Evolutionary conservation across 768 basidiomycete genomes (phyloP), one percentile per base, ranked within the genome.

Genomic region (Termitomyces sp.): DNA sequence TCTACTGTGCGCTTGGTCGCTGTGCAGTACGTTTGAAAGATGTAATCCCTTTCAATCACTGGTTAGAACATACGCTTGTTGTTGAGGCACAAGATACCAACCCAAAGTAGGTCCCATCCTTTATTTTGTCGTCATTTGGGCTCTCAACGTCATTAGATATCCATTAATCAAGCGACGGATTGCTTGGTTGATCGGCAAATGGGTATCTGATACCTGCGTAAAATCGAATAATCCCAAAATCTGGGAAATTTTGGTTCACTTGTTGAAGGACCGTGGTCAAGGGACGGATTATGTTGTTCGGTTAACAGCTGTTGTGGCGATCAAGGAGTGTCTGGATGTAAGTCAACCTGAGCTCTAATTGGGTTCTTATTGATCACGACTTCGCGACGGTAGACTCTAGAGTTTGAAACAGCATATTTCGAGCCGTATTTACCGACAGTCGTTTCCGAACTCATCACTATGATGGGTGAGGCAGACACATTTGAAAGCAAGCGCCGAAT

Each of bases 141-240:
- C 56, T 59, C 51, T 52, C 54, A 43, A 35, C 33, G 40, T 41
- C 10, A 30, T 56, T 43, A 96, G 94, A 57, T 93, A 89, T 67
- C 89, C 91, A 0, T 90, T 98, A 54, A 83, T 98, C 60, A 96
- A 98, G 70, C 84, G 94, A n/a, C 83, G 95, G 33, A 89, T 98
- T 62, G 94, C 95, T 1, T 97, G 94, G 94, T 75, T 98, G 4
- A 81, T 98, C 47, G 94, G 95, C 26, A 89, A 87, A 77, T 94
- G 92, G 90, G 79, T 93, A 35, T 76, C 83, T 14, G 88, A 93
- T 48, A 79, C 81, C 57, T 85, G 84, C 60, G 71, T 79, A 20
- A 74, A 79, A 14, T 77, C 84, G 1, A 82, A 82, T 47, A 83
- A 87, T 59, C 74, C 82, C 2, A 72, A 78, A 54, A 74, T 94